phyloP scores from a whole-genome alignment of 805 yeast genomes.

The Nakazawaea holstii region DNA sequence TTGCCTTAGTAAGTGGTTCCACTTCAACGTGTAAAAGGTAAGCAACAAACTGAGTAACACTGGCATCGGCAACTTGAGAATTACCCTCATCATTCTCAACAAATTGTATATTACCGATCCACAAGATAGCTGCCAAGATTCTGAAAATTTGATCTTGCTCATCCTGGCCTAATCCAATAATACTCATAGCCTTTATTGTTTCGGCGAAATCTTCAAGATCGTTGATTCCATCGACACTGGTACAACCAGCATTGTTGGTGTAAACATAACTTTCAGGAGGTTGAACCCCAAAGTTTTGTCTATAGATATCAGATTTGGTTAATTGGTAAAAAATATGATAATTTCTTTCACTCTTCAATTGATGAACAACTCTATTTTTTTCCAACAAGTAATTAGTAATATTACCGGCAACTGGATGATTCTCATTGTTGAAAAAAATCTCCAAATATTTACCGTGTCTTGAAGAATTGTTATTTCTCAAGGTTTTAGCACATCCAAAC shows the following conservation, averaged over 20 bases:
- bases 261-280: conserved; percentile 89
- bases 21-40: conserved; percentile 80
- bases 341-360: conserved; percentile 86
- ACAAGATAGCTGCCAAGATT: conserved; percentile 75
- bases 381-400: conserved; percentile 93
- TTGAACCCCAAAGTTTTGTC: conserved; percentile 84
- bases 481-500: conserved; percentile 90
- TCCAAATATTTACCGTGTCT: conserved; percentile 93
- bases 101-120: conserved; percentile 93
- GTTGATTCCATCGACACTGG: conserved; percentile 80
- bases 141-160: conserved; percentile 92
- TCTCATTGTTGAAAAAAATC: conserved; percentile 74
- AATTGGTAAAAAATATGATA: conserved; percentile 97
- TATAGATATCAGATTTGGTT: conserved; percentile 79
- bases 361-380: conserved; percentile 96
- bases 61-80: conserved; percentile 73
- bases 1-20: conserved; percentile 55
- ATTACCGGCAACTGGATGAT: conserved; percentile 91
- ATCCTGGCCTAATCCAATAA: conserved; percentile 73
- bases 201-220: conserved; percentile 76
- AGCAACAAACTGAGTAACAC: conserved; percentile 94
- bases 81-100: conserved; percentile 84
- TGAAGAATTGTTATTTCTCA: conserved; percentile 84
- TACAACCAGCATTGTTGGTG: conserved; percentile 83
- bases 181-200: conserved; percentile 79